phyloP scores from a whole-genome alignment of 1,284 basidiomycete species.

The Naganishia sp. region DNA sequence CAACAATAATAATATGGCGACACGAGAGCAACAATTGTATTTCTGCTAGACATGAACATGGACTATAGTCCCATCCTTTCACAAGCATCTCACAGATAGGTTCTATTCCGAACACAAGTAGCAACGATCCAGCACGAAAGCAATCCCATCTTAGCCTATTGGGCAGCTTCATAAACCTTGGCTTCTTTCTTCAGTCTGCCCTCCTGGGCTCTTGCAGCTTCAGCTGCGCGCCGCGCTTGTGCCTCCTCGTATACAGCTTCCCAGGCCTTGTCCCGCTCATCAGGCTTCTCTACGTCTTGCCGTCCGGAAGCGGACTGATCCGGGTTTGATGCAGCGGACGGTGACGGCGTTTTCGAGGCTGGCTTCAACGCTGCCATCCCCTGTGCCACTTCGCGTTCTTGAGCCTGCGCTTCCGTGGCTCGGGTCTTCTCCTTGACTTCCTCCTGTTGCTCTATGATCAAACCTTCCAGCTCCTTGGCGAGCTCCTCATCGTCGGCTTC shows the following conservation, averaged over 20 bases:
- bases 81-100: no score
- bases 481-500: slow-evolving; percentile 59
- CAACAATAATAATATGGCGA: no score
- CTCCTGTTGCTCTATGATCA: slow-evolving; percentile 51
- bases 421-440: slow-evolving; percentile 54
- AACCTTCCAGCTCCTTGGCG: slow-evolving; percentile 51
- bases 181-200: slow-evolving; percentile 56
- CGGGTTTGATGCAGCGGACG: slow-evolving; percentile 9
- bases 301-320: not conserved
- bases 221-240: slow-evolving; percentile 43
- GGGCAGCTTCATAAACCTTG: slow-evolving; percentile 42
- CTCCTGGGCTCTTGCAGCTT: slow-evolving; percentile 55
- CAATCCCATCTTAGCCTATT: not conserved
- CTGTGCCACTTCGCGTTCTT: slow-evolving; percentile 38
- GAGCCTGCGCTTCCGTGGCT: slow-evolving; percentile 37
- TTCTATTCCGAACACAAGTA: no score
- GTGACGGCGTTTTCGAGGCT: slow-evolving; percentile 20
- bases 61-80: no score
- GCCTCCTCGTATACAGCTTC: slow-evolving; percentile 43
- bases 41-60: no score
- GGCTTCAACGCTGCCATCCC: slow-evolving; percentile 37
- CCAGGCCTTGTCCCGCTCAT: slow-evolving; percentile 33
- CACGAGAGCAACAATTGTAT: no score
- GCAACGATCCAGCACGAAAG: not conserved
- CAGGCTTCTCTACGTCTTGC: not conserved